These are phyloP conservation scores for Lasiodiplodia gonubiensis DNA, from an alignment of 2,329 filamentous ascomycete genomes.

Conservation along the genomic window DNA sequence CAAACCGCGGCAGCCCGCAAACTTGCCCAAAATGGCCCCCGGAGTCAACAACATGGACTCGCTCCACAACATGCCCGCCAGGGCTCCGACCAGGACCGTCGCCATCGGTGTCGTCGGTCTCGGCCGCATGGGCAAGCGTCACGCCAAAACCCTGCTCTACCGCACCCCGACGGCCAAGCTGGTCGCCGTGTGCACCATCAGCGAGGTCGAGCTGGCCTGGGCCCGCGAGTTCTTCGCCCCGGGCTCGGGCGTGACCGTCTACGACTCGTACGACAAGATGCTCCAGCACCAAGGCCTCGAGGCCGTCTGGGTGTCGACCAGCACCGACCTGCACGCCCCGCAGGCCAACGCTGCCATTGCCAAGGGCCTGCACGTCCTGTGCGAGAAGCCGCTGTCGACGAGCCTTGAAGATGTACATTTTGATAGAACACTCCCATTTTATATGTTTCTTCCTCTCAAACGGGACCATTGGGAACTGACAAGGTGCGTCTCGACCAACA, in stretches of 20 bases:
- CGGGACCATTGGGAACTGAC: conserved; percentile 9
- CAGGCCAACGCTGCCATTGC: conserved; percentile 44
- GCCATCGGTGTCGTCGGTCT: conserved; percentile 55
- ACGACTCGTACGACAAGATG: conserved; percentile 56
- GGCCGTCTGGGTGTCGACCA: conserved; percentile 49
- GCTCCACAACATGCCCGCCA: conserved; percentile 26
- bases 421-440: too few relatives aligned
- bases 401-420: conserved; percentile 40
- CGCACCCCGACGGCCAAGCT: conserved; percentile 54
- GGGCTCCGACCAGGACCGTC: conserved; percentile 34
- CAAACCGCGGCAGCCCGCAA: not conserved
- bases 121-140: conserved; percentile 58
- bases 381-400: conserved; percentile 48
- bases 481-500: conserved; percentile 12
- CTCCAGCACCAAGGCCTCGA: conserved; percentile 49
- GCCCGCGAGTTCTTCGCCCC: conserved; percentile 52
- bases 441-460: not conserved
- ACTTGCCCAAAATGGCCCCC: conserved; percentile 7
- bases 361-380: conserved; percentile 45
- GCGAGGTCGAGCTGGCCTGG: conserved; percentile 53
- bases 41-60: conserved; percentile 26
- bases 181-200: conserved; percentile 57
- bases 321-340: conserved; percentile 44
- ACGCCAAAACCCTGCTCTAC: conserved; percentile 54
- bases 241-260: conserved; percentile 50